Percentiles rank a stretch among this genome's conserved stretches.
phyloP scores from a whole-genome alignment of 805 yeast genomes.

The Wilhelminamyces savonicus region DNA sequence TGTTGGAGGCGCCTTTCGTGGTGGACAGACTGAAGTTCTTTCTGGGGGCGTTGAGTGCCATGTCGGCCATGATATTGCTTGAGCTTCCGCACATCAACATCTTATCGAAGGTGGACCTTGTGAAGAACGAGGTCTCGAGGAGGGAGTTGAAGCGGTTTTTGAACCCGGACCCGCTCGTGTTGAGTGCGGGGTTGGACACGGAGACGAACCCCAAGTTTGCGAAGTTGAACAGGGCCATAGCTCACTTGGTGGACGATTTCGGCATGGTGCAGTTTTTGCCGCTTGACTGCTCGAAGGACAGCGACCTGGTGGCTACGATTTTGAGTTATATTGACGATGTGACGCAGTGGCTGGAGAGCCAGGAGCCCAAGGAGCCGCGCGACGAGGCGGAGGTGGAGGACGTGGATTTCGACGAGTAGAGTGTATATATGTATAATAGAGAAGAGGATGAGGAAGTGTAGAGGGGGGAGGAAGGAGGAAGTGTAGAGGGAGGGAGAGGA shows the following conservation, averaged over 20 bases:
- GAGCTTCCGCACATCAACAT: conserved; percentile 95
- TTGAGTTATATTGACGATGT: conserved; percentile 91
- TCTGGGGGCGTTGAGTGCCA: conserved; percentile 92
- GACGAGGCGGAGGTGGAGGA: conserved; percentile 27
- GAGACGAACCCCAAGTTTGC: conserved; percentile 53
- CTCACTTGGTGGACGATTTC: conserved; percentile 89
- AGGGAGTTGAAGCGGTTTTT: conserved; percentile 76
- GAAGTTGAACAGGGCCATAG: conserved; percentile 72
- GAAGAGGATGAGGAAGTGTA: too few relatives aligned
- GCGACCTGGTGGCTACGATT: conserved; percentile 74
- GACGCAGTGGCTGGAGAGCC: conserved; percentile 95
- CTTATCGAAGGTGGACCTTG: conserved; percentile 78
- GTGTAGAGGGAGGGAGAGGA: too few relatives aligned
- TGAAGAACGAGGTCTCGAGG: conserved; percentile 70
- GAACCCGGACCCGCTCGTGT: conserved; percentile 84
- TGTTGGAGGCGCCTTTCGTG: conserved; percentile 91
- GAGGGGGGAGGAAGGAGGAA: conserved; percentile 11
- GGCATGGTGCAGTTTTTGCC: conserved; percentile 99
- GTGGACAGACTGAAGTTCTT: conserved; percentile 88
- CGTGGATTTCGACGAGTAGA: too few relatives aligned
- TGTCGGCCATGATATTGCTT: conserved; percentile 95
- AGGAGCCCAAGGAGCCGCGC: conserved; percentile 94
- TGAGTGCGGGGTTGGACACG: conserved; percentile 34
- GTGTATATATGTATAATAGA: too few relatives aligned
- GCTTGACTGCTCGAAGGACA: conserved; percentile 60